phyloP scores from a whole-genome alignment of 768 basidiomycete genomes.

The Tricholoma sp. region DNA sequence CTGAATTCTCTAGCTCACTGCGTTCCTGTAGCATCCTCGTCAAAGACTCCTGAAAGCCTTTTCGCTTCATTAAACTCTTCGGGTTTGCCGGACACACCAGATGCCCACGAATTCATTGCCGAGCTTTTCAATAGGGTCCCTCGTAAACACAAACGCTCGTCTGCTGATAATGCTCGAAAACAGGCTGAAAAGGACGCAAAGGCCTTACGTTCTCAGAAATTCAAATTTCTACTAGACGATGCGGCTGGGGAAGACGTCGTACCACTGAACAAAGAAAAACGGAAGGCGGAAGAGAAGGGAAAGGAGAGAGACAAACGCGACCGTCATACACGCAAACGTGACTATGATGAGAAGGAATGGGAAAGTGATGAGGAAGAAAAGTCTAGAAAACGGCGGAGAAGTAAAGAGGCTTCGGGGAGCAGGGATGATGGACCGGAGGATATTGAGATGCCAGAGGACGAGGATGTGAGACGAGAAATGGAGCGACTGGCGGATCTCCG shows the following conservation, averaged over 20 bases:
- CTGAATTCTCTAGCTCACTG: slow-evolving; percentile 3
- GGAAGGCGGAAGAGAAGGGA: slow-evolving; percentile 41
- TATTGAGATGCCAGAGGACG: slow-evolving; percentile 59
- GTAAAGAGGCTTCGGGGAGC: slow-evolving; percentile 35
- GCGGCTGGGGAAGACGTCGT: slow-evolving; percentile 42
- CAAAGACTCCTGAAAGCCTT: slow-evolving; percentile 76
- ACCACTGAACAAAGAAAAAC: slow-evolving; percentile 38
- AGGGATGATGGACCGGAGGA: slow-evolving; percentile 35
- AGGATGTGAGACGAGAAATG: slow-evolving; percentile 61
- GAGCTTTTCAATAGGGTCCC: slow-evolving; percentile 77
- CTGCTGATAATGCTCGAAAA: slow-evolving; percentile 42
- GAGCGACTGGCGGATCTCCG: slow-evolving; percentile 74
- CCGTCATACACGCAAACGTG: slow-evolving; percentile 71
- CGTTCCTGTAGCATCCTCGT: slow-evolving; percentile 55
- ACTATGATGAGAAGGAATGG: slow-evolving; percentile 80
- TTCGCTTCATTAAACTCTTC: slow-evolving; percentile 69
- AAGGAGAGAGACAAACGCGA: slow-evolving; percentile 50
- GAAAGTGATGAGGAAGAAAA: slow-evolving; percentile 87
- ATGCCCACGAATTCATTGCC: slow-evolving; percentile 72
- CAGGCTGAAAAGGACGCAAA: slow-evolving; percentile 76
- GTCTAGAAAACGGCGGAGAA: slow-evolving; percentile 56
- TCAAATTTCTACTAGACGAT: slow-evolving; percentile 81
- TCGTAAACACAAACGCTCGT: slow-evolving; percentile 61
- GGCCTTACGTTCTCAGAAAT: slow-evolving; percentile 64
- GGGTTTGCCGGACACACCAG: slow-evolving; percentile 78